Evolutionary conservation across 1,139 yeast species (phyloP), one percentile per base, ranked within the genome.

Genomic region (Saccharomyces hybrid): DNA sequence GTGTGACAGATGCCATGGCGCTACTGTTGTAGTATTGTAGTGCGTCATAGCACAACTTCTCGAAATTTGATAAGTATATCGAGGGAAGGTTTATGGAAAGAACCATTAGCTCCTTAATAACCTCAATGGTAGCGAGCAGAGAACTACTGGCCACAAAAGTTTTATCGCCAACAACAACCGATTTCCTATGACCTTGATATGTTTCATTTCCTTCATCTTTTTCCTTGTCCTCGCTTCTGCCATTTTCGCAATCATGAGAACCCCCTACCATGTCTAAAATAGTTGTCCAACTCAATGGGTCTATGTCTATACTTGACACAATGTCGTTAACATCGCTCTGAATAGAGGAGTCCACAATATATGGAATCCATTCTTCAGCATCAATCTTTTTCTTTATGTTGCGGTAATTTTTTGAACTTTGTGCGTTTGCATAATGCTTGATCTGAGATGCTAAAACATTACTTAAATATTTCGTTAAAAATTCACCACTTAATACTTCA

Each of bases 341-440:
- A 3, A 80, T 66, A 1, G 70, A 67, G 0, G 70, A 62, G 0
- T 84, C 71, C 5, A 83, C 75, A 49, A 77, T 77, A 30, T 78
- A 79, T 56, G 91, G 96, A 54, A 80, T 82, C 99, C 99, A 93
- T 23, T 74, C 74, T 61, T 91, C 98, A 52, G 75, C 75, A 54
- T 87, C 93, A 59, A 88, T 75, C 16, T 75, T 73, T 2, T 68
- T 67, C 9, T 79, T 74, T 50, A 87, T 71, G 32, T 61, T 61
- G 54, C 66, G 67, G 47, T 82, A 68, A 32, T 80, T 74, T 20
- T 76, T 75, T 56, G 78, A 77, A 62, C 86, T 90, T 63, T 80
- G 78, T 49, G 83, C 74, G 50, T 76, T 77, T 48, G 83, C 73
- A 64, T 82, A 90, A 57, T 79, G 78, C 55, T 78, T 80, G 8